Evolutionary conservation across 768 basidiomycete genomes (phyloP).

Genomic region (Hysterangium stoloniferum): DNA sequence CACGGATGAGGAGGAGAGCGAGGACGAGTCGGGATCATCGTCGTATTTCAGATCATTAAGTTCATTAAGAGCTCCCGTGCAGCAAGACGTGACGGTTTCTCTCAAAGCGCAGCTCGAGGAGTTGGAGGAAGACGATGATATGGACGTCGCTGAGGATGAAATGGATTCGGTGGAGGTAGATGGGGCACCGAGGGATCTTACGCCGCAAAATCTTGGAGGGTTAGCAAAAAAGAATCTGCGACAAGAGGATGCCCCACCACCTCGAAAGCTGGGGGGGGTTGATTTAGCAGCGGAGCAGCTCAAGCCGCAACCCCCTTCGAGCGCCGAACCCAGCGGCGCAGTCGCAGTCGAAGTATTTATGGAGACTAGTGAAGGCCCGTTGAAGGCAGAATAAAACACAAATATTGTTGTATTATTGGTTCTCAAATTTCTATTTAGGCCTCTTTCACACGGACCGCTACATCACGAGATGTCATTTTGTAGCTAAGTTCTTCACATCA

Average conservation of each 20-base stretch:
- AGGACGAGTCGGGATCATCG: conserved; percentile 32
- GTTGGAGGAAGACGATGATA: conserved; percentile 25
- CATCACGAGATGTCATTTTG: not conserved
- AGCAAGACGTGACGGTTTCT: conserved; percentile 43
- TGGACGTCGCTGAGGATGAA: conserved; percentile 17
- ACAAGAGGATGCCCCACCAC: conserved; percentile 41
- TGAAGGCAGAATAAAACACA: conserved; percentile 20
- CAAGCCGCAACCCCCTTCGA: conserved; percentile 36
- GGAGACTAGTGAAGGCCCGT: conserved; percentile 57
- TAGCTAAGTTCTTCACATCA: not conserved
- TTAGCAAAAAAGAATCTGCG: conserved; percentile 21
- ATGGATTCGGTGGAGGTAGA: conserved; percentile 21
- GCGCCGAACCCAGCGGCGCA: conserved; percentile 46
- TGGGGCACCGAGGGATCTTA: conserved; percentile 22
- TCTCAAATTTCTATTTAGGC: not conserved
- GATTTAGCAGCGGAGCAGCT: conserved; percentile 45
- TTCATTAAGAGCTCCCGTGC: conserved; percentile 33
- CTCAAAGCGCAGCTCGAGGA: conserved; percentile 58
- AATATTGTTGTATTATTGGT: not conserved
- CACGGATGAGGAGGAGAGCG: conserved; percentile 49
- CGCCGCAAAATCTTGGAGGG: conserved; percentile 17
- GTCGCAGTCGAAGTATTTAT: conserved; percentile 57
- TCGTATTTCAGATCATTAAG: conserved; percentile 28
- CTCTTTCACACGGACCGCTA: not conserved
- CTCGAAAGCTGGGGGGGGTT: conserved; percentile 38